Evolutionary conservation across 106 monocot species (phyloP).

Genomic region (Posidonia australis): DNA sequence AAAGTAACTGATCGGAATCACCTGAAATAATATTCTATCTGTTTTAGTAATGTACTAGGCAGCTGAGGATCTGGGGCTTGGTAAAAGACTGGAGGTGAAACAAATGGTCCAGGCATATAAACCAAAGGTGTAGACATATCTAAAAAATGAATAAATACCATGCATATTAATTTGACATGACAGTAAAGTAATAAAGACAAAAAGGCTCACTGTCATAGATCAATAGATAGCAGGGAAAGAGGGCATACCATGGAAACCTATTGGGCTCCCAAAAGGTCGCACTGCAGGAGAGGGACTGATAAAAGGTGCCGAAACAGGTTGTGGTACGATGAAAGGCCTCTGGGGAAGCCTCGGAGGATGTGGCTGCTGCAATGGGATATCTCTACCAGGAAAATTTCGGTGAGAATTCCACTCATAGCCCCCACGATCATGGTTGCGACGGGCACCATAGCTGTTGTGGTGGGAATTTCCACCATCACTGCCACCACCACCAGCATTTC

Average conservation of each 20-base stretch:
- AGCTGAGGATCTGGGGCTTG: slow-evolving; percentile 31
- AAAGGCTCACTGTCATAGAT: neutral
- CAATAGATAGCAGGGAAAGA: neutral
- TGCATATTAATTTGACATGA: neutral
- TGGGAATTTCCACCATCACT: slow-evolving; percentile 14
- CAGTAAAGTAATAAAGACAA: neutral
- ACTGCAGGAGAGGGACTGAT: slow-evolving; percentile 26
- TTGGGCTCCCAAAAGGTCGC: slow-evolving; percentile 22
- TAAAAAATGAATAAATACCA: slow-evolving; percentile 15
- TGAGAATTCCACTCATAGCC: slow-evolving; percentile 20
- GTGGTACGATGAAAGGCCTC: slow-evolving; percentile 14
- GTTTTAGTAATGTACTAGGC: slow-evolving; percentile 30
- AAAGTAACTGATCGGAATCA: slow-evolving; percentile 13
- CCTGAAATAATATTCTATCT: slow-evolving; percentile 99
- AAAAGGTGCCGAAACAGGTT: slow-evolving; percentile 29
- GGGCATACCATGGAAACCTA: slow-evolving; percentile 49
- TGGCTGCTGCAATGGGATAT: slow-evolving; percentile 16
- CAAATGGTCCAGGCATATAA: slow-evolving; percentile 44
- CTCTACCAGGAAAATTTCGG: slow-evolving; percentile 15
- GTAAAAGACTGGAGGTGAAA: slow-evolving; percentile 30
- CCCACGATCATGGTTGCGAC: slow-evolving; percentile 35
- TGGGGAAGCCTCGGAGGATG: slow-evolving; percentile 8
- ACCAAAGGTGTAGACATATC: slow-evolving; percentile 44
- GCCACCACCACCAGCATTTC: slow-evolving; percentile 15
- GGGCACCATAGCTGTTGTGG: slow-evolving; percentile 5